A percentile compares a stretch with the other conserved stretches of the same genome.
Conservation (phyloP, 1,284 basidiomycete genomes). For the Athelia sp. region DNA sequence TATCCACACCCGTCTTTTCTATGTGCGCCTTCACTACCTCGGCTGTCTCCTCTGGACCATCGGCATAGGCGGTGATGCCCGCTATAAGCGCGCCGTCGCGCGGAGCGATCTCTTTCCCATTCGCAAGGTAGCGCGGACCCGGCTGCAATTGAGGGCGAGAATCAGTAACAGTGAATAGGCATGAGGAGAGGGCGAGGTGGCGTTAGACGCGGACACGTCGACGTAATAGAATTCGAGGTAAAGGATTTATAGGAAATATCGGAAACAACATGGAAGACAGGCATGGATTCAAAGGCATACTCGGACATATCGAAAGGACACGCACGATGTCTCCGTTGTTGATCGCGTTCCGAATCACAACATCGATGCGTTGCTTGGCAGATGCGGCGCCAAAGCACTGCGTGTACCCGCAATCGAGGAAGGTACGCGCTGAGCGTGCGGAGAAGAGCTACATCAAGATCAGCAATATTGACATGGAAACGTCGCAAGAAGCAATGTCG, state of each 20-base stretch:
- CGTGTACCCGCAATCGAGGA: constrained; percentile 25
- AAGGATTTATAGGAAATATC: no score
- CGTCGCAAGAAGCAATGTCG: background rate
- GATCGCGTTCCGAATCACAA: constrained; percentile 25
- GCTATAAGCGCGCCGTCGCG: constrained; percentile 22
- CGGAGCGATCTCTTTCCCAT: constrained; percentile 27
- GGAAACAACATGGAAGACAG: no score
- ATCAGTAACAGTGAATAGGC: no score
- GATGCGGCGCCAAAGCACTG: constrained; percentile 27
- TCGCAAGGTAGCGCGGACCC: constrained; percentile 25
- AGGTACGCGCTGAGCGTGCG: constrained; percentile 19
- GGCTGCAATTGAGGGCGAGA: constrained; percentile 8
- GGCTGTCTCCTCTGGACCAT: constrained; percentile 18
- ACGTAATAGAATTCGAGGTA: no score
- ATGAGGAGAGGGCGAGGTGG: no score
- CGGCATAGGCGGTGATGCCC: constrained; percentile 24
- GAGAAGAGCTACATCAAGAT: constrained; percentile 12
- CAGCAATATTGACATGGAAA: background rate
- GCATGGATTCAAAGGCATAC: background rate
- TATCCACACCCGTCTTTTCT: background rate
- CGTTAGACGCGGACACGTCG: no score
- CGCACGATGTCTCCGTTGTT: constrained; percentile 19
- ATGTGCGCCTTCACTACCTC: background rate
- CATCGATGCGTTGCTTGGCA: constrained; percentile 23
- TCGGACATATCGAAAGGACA: background rate